phyloP scores from a whole-genome alignment of 2,329 filamentous ascomycete genomes.

The Pseudocercospora fuligena region DNA sequence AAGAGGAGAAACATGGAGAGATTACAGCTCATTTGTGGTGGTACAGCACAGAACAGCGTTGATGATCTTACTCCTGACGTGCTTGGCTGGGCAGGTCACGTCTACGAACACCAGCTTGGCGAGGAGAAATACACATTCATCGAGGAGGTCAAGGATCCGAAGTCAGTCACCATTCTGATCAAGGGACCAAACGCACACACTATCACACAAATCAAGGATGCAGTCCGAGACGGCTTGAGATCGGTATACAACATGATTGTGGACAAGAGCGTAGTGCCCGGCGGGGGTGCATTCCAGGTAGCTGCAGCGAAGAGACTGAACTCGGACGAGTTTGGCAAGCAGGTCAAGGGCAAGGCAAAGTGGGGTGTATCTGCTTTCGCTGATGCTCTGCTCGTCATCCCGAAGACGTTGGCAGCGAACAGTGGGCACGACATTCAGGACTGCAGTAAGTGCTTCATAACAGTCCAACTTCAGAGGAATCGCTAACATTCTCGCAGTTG shows the following conservation, averaged over 20 bases:
- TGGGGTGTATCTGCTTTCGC: slow-evolving; percentile 94
- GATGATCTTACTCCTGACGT: slow-evolving; percentile 87
- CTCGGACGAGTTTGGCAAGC: slow-evolving; percentile 83
- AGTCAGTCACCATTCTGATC: slow-evolving; percentile 96
- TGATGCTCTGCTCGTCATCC: slow-evolving; percentile 91
- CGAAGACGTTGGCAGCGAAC: slow-evolving; percentile 95
- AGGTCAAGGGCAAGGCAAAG: slow-evolving; percentile 97
- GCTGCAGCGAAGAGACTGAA: slow-evolving; percentile 86
- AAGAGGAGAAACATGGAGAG: slow-evolving; percentile 99
- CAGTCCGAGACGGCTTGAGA: slow-evolving; percentile 89
- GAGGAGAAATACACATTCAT: slow-evolving; percentile 99
- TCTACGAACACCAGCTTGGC: slow-evolving; percentile 95
- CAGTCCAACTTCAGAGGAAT: slow-evolving; percentile 11
- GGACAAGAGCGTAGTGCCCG: slow-evolving; percentile 93
- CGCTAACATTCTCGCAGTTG: slow-evolving; percentile 62
- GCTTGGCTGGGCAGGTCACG: slow-evolving; percentile 92
- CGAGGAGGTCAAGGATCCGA: slow-evolving; percentile 97
- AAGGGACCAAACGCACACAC: slow-evolving; percentile 98
- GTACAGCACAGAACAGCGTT: slow-evolving; percentile 90
- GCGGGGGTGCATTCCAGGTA: slow-evolving; percentile 93
- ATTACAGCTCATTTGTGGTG: slow-evolving; percentile 91
- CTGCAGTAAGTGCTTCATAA: slow-evolving; percentile 67
- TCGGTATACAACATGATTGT: slow-evolving; percentile 99
- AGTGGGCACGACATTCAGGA: slow-evolving; percentile 97
- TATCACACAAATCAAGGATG: slow-evolving; percentile 94